Percentiles rank a stretch among this genome's conserved stretches.
These are phyloP conservation scores for Azolla pinnata DNA, from an alignment of 75 land plant genomes.

Conservation along the genomic window DNA sequence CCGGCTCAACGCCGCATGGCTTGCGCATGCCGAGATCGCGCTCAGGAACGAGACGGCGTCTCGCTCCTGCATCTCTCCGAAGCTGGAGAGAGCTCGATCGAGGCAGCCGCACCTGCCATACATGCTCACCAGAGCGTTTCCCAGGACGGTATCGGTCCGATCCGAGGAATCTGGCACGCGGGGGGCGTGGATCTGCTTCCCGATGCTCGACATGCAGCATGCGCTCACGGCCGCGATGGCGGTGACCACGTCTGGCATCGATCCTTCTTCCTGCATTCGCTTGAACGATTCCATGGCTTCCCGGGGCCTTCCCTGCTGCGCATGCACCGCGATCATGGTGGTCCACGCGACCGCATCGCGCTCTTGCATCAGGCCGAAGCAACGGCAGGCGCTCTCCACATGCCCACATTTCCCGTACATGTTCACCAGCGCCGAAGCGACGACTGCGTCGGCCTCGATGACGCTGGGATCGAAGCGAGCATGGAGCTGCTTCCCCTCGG, in stretches of 20 bases:
- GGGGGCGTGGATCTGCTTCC: no score
- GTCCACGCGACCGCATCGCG: background rate
- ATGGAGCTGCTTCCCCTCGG: slow-evolving; percentile 7
- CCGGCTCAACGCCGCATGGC: background rate
- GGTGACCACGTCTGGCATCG: background rate
- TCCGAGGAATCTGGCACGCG: no score
- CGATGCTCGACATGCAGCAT: background rate
- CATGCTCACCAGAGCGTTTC: no score
- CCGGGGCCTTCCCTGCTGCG: background rate
- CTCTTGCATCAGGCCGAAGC: background rate
- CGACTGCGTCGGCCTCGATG: background rate
- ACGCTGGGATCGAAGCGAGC: background rate
- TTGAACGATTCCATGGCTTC: background rate
- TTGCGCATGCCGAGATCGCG: slow-evolving; percentile 16
- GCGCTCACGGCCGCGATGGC: background rate
- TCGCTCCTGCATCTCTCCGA: no score
- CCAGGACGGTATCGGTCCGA: no score
- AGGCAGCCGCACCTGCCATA: no score
- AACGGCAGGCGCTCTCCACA: background rate
- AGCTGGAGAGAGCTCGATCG: no score
- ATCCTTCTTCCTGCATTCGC: background rate
- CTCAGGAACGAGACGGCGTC: slow-evolving; percentile 12
- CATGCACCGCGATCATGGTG: background rate
- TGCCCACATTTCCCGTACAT: slow-evolving; percentile 25
- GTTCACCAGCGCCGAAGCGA: slow-evolving; percentile 10